These are phyloP conservation scores for Neurospora hispaniola DNA, from an alignment of 495 filamentous ascomycete species.

Conservation along the genomic window DNA sequence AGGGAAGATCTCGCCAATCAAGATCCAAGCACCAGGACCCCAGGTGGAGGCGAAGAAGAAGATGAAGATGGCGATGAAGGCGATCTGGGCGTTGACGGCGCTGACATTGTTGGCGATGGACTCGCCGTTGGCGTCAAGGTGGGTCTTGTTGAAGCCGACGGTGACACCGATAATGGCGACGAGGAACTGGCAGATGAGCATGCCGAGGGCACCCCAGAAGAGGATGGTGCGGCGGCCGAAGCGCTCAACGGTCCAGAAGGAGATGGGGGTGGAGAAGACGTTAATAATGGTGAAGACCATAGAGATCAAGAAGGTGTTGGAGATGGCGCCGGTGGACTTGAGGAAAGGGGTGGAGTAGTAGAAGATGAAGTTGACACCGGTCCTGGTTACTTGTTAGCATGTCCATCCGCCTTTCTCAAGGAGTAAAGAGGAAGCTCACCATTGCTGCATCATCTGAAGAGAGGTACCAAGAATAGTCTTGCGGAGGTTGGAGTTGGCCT, in stretches of 20 bases:
- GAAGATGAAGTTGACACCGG: slow-evolving; percentile 90
- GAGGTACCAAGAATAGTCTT: slow-evolving; percentile 67
- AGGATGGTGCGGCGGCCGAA: slow-evolving; percentile 77
- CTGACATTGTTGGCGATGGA: slow-evolving; percentile 42
- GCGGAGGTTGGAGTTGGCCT: slow-evolving; percentile 50
- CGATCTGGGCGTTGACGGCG: slow-evolving; percentile 54
- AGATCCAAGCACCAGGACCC: slow-evolving; percentile 73
- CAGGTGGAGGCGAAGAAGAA: slow-evolving; percentile 74
- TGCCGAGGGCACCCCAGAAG: slow-evolving; percentile 65
- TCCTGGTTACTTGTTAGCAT: slow-evolving; percentile 19
- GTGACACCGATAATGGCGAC: slow-evolving; percentile 66
- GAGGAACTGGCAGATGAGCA: slow-evolving; percentile 80
- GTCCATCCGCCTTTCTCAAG: too few species aligned
- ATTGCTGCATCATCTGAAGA: slow-evolving; percentile 69
- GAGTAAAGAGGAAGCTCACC: slow-evolving; percentile 14
- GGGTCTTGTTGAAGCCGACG: slow-evolving; percentile 33
- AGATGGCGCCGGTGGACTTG: slow-evolving; percentile 56
- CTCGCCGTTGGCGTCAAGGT: slow-evolving; percentile 8
- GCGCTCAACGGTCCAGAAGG: slow-evolving; percentile 74
- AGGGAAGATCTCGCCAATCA: slow-evolving; percentile 82
- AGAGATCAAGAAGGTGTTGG: slow-evolving; percentile 66
- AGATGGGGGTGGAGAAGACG: slow-evolving; percentile 68
- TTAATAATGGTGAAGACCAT: slow-evolving; percentile 81
- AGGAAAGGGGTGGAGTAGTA: slow-evolving; percentile 83
- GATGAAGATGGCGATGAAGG: slow-evolving; percentile 77